Conservation (phyloP, 805 yeast species). For the Torulaspora maleeae region DNA sequence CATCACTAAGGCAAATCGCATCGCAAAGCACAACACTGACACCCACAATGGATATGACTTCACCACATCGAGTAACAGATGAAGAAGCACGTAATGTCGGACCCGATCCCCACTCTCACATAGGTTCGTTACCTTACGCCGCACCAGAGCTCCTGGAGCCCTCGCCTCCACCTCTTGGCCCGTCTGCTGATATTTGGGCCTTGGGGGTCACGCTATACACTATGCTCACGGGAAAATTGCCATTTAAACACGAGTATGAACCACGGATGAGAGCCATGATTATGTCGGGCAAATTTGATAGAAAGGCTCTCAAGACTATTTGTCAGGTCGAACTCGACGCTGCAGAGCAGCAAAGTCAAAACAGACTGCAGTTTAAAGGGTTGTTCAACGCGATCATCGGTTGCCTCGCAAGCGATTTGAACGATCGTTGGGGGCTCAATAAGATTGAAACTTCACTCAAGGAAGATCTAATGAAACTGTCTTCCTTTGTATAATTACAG, state of each 20-base stretch:
- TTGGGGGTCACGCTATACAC: conserved; percentile 75
- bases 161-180: conserved; percentile 55
- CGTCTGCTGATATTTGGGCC: conserved; percentile 86
- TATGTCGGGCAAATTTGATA: conserved; percentile 57
- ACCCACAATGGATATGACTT: conserved; percentile 12
- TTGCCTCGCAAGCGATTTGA: conserved; percentile 49
- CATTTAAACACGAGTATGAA: conserved; percentile 80
- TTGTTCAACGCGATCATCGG: conserved; percentile 43
- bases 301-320: conserved; percentile 41
- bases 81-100: conserved; percentile 7
- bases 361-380: conserved; percentile 9
- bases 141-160: conserved; percentile 77
- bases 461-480: conserved; percentile 2
- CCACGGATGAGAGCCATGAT: conserved; percentile 74
- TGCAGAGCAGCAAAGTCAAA: conserved; percentile 26
- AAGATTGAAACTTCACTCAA: conserved; percentile 29
- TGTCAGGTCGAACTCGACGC: conserved; percentile 26
- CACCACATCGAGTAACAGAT: conserved; percentile 11
- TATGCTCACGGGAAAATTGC: conserved; percentile 66
- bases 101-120: conserved; percentile 54
- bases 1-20: conserved; percentile 11
- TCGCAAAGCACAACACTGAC: conserved; percentile 9
- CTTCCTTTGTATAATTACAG: conserved; percentile 3
- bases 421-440: conserved; percentile 49
- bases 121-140: conserved; percentile 90